phyloP scores from a whole-genome alignment of 192 early-diverging fungal species.

The Podila verticillata region DNA sequence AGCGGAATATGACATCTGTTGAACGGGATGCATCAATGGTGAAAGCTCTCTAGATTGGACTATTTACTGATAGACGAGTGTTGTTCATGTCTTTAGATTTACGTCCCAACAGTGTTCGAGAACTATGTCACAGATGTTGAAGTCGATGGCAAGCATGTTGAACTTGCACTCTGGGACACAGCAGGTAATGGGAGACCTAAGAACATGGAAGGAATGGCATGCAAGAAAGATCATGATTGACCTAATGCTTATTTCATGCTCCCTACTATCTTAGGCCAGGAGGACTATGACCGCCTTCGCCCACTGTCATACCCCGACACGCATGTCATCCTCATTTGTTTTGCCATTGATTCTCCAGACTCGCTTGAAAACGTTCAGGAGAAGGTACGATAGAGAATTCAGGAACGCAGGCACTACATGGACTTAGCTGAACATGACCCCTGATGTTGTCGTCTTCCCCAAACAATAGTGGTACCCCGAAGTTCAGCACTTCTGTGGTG shows the following conservation, averaged over 20 bases:
- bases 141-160: constrained; percentile 67
- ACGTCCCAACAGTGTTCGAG: constrained; percentile 76
- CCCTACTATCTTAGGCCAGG: constrained; percentile 67
- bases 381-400: no score
- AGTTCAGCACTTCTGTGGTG: constrained; percentile 81
- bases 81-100: constrained; percentile 39
- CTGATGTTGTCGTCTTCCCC: no score
- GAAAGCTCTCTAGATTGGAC: no score
- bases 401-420: no score
- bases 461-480: constrained; percentile 71
- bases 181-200: constrained; percentile 58
- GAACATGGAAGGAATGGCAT: neutral
- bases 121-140: constrained; percentile 71
- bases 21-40: no score
- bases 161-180: constrained; percentile 78
- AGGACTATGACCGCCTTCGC: constrained; percentile 94
- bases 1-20: no score
- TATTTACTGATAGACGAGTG: no score
- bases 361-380: no score
- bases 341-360: constrained; percentile 51
- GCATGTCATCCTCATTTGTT: constrained; percentile 91
- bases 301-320: constrained; percentile 91
- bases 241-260: no score
- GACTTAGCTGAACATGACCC: no score
- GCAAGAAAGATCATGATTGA: no score